Evolutionary conservation across 257 asterid genomes (phyloP), one percentile per base, ranked within the genome.

Genomic region (Paraleonurus japonicus): DNA sequence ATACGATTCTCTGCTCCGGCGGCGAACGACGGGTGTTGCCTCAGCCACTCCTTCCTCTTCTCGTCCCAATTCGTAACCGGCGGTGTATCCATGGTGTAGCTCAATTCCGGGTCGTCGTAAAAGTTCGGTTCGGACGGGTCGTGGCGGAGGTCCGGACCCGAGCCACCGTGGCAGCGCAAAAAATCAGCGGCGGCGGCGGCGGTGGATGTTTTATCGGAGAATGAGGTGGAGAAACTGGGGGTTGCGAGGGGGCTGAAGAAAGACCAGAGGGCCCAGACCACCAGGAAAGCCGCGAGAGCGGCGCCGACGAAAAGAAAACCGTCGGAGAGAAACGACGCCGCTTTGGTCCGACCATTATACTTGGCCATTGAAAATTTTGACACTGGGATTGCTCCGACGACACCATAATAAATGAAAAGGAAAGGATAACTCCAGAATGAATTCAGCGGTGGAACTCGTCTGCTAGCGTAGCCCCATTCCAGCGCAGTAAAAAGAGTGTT

Each of bases 21-120:
- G 12, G 71, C 54, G 61, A 89, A 88, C 0, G 94, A 75, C 0
- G 97, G 99, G 69, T 95, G 98, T 61, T 84, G 86, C 65, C 69
- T 62, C 69, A 95, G 82, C 99, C 99, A 95, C 17, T 74, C 76
- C 0, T 45, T 41, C 15, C 99, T 73, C 79, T 89, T 95, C 79
- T 80, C 81, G 59, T 92, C 98, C 99, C 99, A 95, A 32, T 87
- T 80, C 74, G 69, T 77, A 0, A 83, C 78, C 13, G 90, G 83
- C 27, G 88, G 81, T 48, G 90, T 48, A 24, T 81, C 98, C 23
- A 92, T 87, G 0, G 90, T 81, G 75, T 89, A 92, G 60, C 81
- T 78, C 55, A 89, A 74, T 3, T 73, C 63, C 63, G 95, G 92
- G 66, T 95, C 94, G 75, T 95, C 99, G 83, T 92, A 95, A 79